A percentile compares a stretch with the other conserved stretches of the same genome.
Evolutionary conservation across 441 rosid genomes (phyloP).

Genomic region (Dalechampia spathulata): DNA sequence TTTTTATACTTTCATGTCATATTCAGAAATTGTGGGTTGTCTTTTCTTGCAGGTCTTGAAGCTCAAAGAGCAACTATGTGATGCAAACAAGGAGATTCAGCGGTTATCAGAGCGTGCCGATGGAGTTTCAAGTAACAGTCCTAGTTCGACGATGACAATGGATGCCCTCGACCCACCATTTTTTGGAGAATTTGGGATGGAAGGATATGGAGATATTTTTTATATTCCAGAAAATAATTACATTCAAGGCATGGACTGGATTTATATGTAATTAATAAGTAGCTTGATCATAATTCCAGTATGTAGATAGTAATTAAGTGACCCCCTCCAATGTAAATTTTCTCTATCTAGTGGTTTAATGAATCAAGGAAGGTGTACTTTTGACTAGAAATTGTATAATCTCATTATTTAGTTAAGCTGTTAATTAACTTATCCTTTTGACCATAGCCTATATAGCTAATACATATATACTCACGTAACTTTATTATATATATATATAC

Average conservation of each 20-base stretch:
- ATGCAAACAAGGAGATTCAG: constrained; percentile 48
- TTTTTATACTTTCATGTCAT: no score
- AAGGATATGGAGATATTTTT: constrained; percentile 36
- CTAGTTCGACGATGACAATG: constrained; percentile 34
- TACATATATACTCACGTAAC: no score
- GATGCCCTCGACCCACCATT: constrained; percentile 34
- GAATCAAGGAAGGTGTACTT: background rate
- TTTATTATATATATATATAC: no score
- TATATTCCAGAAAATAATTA: constrained; percentile 37
- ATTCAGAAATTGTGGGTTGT: no score
- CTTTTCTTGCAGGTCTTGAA: constrained; percentile 34
- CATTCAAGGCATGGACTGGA: constrained; percentile 48
- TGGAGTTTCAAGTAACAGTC: constrained; percentile 42
- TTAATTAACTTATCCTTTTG: no score
- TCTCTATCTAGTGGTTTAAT: background rate
- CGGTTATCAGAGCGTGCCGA: constrained; percentile 38
- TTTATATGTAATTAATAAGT: constrained; percentile 6
- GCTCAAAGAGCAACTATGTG: constrained; percentile 49
- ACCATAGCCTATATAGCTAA: no score
- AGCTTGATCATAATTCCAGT: no score
- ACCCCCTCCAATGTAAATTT: constrained; percentile 10
- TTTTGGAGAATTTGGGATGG: constrained; percentile 37
- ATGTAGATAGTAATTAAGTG: constrained; percentile 12
- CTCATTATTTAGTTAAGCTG: no score
- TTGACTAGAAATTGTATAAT: constrained; percentile 1